Evolutionary conservation across 257 asterid species (phyloP).

Genomic region (Leonotis leonurus): DNA sequence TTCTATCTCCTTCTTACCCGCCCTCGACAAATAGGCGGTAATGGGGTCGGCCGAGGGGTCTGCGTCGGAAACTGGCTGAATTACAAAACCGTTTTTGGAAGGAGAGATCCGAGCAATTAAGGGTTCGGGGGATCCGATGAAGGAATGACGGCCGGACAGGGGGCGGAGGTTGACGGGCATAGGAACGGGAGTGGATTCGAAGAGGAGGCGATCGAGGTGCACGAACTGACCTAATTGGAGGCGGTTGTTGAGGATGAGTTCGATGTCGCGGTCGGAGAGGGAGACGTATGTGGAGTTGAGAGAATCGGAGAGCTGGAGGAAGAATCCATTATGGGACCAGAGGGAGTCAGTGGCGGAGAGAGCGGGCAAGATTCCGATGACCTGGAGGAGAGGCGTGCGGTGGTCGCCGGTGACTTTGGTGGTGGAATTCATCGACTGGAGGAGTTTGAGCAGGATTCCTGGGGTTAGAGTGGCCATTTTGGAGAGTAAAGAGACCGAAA

Average conservation of each 20-base stretch:
- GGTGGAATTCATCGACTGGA: constrained; percentile 75
- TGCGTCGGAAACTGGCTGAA: constrained; percentile 70
- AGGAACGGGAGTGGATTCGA: constrained; percentile 74
- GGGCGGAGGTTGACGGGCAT: constrained; percentile 65
- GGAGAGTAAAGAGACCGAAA: not conserved
- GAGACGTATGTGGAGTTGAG: constrained; percentile 84
- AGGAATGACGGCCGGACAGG: constrained; percentile 65
- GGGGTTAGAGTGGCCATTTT: constrained; percentile 81
- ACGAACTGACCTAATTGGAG: constrained; percentile 92
- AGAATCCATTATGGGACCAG: constrained; percentile 80
- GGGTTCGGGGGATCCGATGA: constrained; percentile 77
- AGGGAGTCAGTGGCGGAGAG: constrained; percentile 67
- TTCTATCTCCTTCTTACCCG: constrained; percentile 30
- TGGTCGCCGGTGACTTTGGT: constrained; percentile 89
- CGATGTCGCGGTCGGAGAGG: constrained; percentile 75
- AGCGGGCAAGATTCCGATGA: constrained; percentile 82
- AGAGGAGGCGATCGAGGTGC: constrained; percentile 66
- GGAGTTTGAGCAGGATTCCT: constrained; percentile 82
- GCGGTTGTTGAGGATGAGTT: constrained; percentile 68
- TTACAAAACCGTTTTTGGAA: constrained; percentile 46
- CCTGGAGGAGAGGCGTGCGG: constrained; percentile 91
- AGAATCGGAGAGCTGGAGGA: constrained; percentile 87
- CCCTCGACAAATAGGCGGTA: constrained; percentile 41
- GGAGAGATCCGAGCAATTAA: constrained; percentile 54
- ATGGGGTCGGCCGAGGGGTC: constrained; percentile 47